Conservation (phyloP, 306 rosid species). For the Pachyrhizus erosus region DNA sequence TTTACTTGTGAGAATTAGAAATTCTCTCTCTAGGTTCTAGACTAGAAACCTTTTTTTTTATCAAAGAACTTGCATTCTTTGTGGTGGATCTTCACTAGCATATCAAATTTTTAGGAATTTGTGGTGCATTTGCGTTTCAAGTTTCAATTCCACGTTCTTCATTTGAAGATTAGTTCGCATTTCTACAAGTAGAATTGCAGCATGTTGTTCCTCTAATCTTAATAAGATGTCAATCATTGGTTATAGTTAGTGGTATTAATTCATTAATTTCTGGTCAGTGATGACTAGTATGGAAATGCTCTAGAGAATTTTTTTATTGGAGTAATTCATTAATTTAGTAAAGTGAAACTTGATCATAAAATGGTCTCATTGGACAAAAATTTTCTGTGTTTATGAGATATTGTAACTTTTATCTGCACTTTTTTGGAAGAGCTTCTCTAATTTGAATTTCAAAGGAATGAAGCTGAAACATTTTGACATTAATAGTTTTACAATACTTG, state of each 20-base stretch:
- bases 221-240: not conserved
- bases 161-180: no score
- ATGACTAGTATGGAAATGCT: not conserved
- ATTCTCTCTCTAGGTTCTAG: no score
- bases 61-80: no score
- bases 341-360: conserved; percentile 27
- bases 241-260: not conserved
- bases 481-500: not conserved
- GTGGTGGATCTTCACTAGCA: no score
- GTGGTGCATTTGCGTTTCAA: no score
- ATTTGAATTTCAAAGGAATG: conserved; percentile 16
- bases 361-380: conserved; percentile 6
- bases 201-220: conserved; percentile 15
- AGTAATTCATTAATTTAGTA: conserved; percentile 19
- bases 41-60: no score
- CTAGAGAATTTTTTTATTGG: not conserved
- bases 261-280: not conserved
- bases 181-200: no score
- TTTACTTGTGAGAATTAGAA: no score
- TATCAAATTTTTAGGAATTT: no score
- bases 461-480: conserved; percentile 19
- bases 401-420: conserved; percentile 8
- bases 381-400: conserved; percentile 28
- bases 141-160: no score
- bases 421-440: conserved; percentile 15